Evolutionary conservation across 1,284 basidiomycete species (phyloP), one percentile per base, ranked within the genome.

Genomic region (Ustilago cynodontis): DNA sequence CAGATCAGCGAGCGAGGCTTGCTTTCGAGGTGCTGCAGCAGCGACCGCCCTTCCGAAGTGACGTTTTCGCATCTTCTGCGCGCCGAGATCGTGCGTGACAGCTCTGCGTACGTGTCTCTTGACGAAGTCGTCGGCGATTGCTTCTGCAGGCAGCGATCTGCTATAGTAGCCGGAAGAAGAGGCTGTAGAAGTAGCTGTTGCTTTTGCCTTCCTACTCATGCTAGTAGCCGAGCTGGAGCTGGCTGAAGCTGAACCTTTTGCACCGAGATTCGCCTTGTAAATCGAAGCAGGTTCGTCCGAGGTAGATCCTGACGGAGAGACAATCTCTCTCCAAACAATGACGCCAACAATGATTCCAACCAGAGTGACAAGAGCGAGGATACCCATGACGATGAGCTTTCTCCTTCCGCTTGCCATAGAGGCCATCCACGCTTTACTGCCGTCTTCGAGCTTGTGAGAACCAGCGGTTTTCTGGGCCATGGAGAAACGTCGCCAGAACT

Each of bases 401-500:
- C 64, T 59, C 47, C 45, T 65, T 2, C 73, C 64, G 10, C 14
- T 70, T 6, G 65, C 65, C 68, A 75, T 79, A 14, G 47, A 29
- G 1, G 62, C 59, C 61, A 69, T 64, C 69, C 71, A 75, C 3
- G 68, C 68, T 33, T 55, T 76, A 55, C 68, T 70, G 26, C 62
- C 67, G 5, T 57, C 70, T 35, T 81, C 71, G 49, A 73, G 54
- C 60, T 73, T 73, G 24, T 63, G 58, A 35, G 66, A 52, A 35
- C 78, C 63, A 10, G 79, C 71, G 2, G 24, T 69, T 53, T 72
- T 75, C 47, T 83, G 82, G 10, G 81, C 81, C 29, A 69, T 53
- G 22, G 63, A 67, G 64, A 83, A 83, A 41, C 81, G 77, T 33
- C 69, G 65, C 82, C 82, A 83, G 73, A 83, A 83, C 28, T 78